Conservation (phyloP, 257 asterid genomes). For the Jacaranda mimosifolia region DNA sequence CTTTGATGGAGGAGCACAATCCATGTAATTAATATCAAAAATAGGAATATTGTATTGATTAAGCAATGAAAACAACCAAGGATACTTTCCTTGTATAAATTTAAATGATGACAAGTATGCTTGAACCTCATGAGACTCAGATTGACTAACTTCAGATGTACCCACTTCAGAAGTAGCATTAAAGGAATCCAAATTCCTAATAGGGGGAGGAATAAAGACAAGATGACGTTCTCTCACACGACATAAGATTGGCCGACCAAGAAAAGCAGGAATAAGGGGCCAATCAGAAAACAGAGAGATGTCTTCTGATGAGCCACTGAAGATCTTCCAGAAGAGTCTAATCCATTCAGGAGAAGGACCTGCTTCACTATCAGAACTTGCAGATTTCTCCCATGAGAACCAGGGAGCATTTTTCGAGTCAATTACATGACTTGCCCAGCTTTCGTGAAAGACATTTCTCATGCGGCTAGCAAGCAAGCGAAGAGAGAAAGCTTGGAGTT, state of each 20-base stretch:
- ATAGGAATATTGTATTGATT: slow-evolving; percentile 87
- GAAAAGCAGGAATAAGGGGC: slow-evolving; percentile 97
- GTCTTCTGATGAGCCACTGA: slow-evolving; percentile 70
- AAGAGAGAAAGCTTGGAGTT: slow-evolving; percentile 76
- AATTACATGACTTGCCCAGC: slow-evolving; percentile 78
- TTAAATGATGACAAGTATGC: slow-evolving; percentile 58
- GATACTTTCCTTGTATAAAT: slow-evolving; percentile 65
- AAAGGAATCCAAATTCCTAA: slow-evolving; percentile 41
- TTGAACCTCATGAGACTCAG: slow-evolving; percentile 53
- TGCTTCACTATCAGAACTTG: slow-evolving; percentile 65
- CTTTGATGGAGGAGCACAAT: slow-evolving; percentile 72
- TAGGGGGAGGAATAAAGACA: slow-evolving; percentile 75
- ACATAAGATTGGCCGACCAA: slow-evolving; percentile 93
- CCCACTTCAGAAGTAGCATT: slow-evolving; percentile 47
- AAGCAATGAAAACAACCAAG: slow-evolving; percentile 83
- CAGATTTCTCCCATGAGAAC: slow-evolving; percentile 89
- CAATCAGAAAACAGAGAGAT: slow-evolving; percentile 86
- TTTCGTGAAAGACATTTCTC: slow-evolving; percentile 77
- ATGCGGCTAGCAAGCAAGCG: slow-evolving; percentile 76
- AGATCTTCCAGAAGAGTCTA: slow-evolving; percentile 85
- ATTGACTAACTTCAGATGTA: slow-evolving; percentile 48
- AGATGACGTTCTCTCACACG: slow-evolving; percentile 84
- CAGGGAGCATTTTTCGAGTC: slow-evolving; percentile 82
- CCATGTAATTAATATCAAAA: slow-evolving; percentile 82
- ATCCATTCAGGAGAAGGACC: slow-evolving; percentile 95